These are phyloP conservation scores for Rutstroemia sp. DNA, from an alignment of 2,329 filamentous ascomycete species.

Conservation along the genomic window DNA sequence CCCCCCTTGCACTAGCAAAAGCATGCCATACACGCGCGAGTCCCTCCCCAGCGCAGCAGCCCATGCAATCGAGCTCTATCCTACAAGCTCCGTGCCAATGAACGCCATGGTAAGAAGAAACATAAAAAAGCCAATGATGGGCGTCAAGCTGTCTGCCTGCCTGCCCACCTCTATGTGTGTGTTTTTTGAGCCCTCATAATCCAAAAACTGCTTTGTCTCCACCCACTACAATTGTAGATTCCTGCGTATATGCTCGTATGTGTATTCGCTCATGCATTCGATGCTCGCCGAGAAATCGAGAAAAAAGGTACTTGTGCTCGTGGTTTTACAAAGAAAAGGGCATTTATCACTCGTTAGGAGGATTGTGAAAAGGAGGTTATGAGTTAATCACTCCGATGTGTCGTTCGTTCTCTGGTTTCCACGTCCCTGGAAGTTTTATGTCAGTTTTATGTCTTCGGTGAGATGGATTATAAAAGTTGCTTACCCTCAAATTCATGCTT, in stretches of 20 bases:
- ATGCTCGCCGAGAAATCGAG: slow-evolving; percentile 7
- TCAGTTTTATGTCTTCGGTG: slow-evolving; percentile 1
- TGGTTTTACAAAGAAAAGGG: neutral
- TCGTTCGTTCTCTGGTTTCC: slow-evolving; percentile 66
- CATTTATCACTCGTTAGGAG: neutral
- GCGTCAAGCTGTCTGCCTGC: neutral
- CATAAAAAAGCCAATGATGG: neutral
- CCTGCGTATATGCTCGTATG: neutral
- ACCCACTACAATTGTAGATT: neutral
- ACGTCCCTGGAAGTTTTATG: slow-evolving; percentile 47
- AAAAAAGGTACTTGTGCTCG: neutral
- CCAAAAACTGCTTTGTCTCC: neutral
- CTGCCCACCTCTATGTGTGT: neutral
- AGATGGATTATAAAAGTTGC: neutral
- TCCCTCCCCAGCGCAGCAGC: neutral
- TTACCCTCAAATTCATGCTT: slow-evolving; percentile 93
- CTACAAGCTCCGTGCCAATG: neutral
- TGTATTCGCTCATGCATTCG: slow-evolving; percentile 9
- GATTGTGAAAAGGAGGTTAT: neutral
- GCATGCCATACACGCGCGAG: neutral
- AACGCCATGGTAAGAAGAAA: slow-evolving; percentile 8
- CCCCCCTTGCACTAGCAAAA: neutral
- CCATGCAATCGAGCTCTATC: neutral
- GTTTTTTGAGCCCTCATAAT: neutral
- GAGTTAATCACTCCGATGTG: slow-evolving; percentile 47